A percentile compares a stretch with the other conserved stretches of the same genome.
These are phyloP conservation scores for Aspergillus carlsbadensis DNA, from an alignment of 495 filamentous ascomycete genomes.

Conservation along the genomic window DNA sequence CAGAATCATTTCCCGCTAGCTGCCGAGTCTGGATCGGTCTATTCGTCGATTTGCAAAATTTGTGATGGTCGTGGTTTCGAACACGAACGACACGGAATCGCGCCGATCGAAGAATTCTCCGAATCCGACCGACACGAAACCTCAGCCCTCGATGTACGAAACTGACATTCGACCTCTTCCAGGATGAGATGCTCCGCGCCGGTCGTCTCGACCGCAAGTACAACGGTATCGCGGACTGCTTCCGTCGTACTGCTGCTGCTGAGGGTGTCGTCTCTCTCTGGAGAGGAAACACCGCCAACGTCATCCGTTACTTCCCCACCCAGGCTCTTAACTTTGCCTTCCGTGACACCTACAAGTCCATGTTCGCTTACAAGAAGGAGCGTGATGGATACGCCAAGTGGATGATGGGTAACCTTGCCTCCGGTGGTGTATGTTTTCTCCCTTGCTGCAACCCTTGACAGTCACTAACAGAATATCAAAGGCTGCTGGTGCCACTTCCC, in stretches of 20 bases:
- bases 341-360: conserved; percentile 99
- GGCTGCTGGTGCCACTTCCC: conserved; percentile 98
- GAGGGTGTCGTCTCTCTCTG: conserved; percentile 86
- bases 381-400: conserved; percentile 97
- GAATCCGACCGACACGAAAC: conserved; percentile 8
- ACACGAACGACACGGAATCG: background rate
- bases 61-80: background rate
- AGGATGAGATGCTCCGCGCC: conserved; percentile 99
- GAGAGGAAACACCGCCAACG: conserved; percentile 99
- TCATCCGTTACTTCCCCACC: conserved; percentile 99
- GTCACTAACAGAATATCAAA: conserved; percentile 39
- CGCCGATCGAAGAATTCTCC: conserved; percentile 2
- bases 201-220: conserved; percentile 98
- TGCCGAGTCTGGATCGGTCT: background rate
- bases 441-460: background rate
- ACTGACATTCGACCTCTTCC: conserved; percentile 18
- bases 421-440: conserved; percentile 85
- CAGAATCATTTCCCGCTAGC: background rate
- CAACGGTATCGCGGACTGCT: conserved; percentile 91
- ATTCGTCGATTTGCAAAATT: background rate
- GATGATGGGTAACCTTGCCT: conserved; percentile 99
- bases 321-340: conserved; percentile 99
- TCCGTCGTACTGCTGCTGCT: conserved; percentile 77
- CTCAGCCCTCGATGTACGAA: background rate
- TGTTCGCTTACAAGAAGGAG: conserved; percentile 99